A percentile compares a stretch with the other conserved stretches of the same genome.
These are phyloP conservation scores for Euphorbia lathyris DNA, from an alignment of 345 rosid genomes.

Conservation along the genomic window DNA sequence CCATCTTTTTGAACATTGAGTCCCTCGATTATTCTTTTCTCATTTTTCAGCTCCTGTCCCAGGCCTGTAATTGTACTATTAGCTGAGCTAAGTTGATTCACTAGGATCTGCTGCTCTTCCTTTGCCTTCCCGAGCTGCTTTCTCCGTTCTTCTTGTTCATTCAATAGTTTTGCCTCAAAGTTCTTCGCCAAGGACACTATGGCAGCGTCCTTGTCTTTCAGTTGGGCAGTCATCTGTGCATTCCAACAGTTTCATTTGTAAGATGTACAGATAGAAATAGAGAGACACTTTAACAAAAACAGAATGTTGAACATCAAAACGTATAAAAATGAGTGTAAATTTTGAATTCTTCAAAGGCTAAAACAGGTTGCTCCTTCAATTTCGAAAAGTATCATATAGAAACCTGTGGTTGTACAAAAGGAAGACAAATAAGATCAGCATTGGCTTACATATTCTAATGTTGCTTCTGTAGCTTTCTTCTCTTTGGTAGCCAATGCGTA, in stretches of 20 bases:
- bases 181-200: constrained; percentile 48
- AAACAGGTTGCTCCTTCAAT: constrained; percentile 5
- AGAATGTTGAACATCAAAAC: neutral
- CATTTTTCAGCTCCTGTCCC: constrained; percentile 68
- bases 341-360: neutral
- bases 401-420: neutral
- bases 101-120: constrained; percentile 55
- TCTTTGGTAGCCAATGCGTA: constrained; percentile 73
- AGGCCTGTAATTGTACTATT: constrained; percentile 51
- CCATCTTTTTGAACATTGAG: constrained; percentile 47
- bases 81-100: constrained; percentile 59
- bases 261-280: neutral
- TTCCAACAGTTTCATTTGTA: constrained; percentile 19
- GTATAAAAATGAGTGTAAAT: neutral
- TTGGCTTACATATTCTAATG: constrained; percentile 65
- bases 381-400: constrained; percentile 14
- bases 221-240: constrained; percentile 57
- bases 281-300: neutral
- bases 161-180: constrained; percentile 51
- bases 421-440: constrained; percentile 11
- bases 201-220: constrained; percentile 68
- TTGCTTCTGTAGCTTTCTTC: constrained; percentile 43
- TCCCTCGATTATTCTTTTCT: constrained; percentile 52
- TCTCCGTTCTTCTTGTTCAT: constrained; percentile 58
- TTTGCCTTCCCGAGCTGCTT: constrained; percentile 46